Conservation (phyloP, 345 rosid genomes). For the Salix dunnii region DNA sequence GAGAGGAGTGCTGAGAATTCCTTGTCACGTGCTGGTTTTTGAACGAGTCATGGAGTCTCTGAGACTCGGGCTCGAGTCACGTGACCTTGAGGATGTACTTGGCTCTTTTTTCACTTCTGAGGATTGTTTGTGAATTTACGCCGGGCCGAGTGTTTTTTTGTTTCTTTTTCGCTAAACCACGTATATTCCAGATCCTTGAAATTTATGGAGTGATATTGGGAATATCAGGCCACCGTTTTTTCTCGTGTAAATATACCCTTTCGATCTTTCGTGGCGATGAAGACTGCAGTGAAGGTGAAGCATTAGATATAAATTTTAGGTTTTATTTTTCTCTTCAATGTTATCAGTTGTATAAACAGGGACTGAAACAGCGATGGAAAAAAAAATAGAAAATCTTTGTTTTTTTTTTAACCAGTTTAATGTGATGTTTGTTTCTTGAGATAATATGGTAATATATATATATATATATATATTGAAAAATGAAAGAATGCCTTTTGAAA, state of each 20-base stretch:
- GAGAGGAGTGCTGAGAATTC: slow-evolving; percentile 81
- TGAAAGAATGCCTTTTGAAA: neutral
- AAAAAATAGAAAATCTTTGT: neutral
- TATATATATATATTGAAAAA: too few species aligned
- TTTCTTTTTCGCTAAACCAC: too few species aligned
- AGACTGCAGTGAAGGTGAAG: too few species aligned
- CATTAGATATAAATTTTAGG: too few species aligned
- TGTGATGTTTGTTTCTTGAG: neutral
- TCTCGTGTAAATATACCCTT: neutral
- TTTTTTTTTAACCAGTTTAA: too few species aligned
- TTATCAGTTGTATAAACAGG: slow-evolving; percentile 8
- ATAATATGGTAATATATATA: neutral
- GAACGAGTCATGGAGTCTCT: slow-evolving; percentile 82
- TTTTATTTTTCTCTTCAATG: neutral
- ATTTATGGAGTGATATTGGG: neutral
- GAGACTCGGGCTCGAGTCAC: slow-evolving; percentile 62
- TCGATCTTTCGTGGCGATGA: neutral
- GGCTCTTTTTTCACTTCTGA: neutral
- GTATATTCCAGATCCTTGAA: neutral
- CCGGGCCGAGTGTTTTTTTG: neutral
- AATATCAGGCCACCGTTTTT: neutral
- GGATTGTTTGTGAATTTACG: neutral
- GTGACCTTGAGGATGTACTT: slow-evolving; percentile 48
- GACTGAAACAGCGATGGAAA: slow-evolving; percentile 4
- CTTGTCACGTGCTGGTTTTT: slow-evolving; percentile 78